Percentiles rank a stretch among this genome's conserved stretches.
Evolutionary conservation across 2,329 filamentous ascomycete species (phyloP).

Genomic region (Talaromyces sp.): DNA sequence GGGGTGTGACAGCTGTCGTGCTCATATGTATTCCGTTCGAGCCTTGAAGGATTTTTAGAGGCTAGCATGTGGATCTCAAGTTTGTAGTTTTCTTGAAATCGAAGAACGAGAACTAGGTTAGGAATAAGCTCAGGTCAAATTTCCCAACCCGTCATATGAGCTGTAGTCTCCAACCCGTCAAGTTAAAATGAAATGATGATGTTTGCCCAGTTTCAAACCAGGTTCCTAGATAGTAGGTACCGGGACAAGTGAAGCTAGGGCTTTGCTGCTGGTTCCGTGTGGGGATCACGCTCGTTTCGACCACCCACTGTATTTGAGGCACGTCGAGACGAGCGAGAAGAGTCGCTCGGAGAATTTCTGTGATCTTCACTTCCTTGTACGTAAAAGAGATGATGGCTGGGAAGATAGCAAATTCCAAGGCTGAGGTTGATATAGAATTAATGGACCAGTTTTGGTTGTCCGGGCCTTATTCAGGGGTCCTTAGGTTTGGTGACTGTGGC

Average conservation of each 20-base stretch:
- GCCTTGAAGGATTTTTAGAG: too few species aligned
- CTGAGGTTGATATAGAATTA: conserved; percentile 3
- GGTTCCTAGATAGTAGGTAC: neutral
- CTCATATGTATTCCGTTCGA: too few species aligned
- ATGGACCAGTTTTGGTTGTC: neutral
- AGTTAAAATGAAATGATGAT: neutral
- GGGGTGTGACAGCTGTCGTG: neutral
- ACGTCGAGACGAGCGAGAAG: neutral
- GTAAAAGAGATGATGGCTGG: neutral
- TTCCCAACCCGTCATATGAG: neutral
- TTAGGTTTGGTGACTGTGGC: neutral
- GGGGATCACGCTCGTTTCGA: neutral
- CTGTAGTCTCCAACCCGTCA: too few species aligned
- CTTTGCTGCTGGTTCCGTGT: neutral
- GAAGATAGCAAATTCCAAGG: neutral
- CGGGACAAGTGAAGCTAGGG: neutral
- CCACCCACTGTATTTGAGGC: neutral
- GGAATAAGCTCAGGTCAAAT: neutral
- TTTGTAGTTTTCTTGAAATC: neutral
- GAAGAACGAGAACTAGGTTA: neutral
- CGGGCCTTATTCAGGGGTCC: conserved; percentile 1
- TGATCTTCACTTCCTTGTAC: neutral
- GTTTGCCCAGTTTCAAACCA: neutral
- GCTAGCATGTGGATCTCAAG: neutral
- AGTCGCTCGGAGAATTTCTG: neutral